Conservation (phyloP, 768 basidiomycete genomes). For the Boletus tylopilopsis region DNA sequence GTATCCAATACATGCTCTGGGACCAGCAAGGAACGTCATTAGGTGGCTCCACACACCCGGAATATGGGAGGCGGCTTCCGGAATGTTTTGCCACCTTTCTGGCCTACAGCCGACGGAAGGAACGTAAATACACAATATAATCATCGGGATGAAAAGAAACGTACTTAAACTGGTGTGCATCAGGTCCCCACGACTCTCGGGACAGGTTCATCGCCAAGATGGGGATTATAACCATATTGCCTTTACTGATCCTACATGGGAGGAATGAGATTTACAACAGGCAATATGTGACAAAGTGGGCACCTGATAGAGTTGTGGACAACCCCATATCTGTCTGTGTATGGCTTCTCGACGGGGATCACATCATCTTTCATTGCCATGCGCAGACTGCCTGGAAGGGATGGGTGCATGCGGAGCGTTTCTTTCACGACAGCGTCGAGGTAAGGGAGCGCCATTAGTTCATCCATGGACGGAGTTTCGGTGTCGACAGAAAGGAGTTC, state of each 20-base stretch:
- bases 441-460: slow-evolving; percentile 60
- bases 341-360: slow-evolving; percentile 45
- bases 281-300: neutral
- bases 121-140: neutral
- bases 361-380: slow-evolving; percentile 51
- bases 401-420: slow-evolving; percentile 47
- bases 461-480: slow-evolving; percentile 64
- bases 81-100: slow-evolving; percentile 56
- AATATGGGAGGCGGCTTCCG: slow-evolving; percentile 40
- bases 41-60: slow-evolving; percentile 62
- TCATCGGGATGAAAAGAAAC: slow-evolving; percentile 8
- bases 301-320: slow-evolving; percentile 39
- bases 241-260: slow-evolving; percentile 38
- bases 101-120: slow-evolving; percentile 48
- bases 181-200: slow-evolving; percentile 57
- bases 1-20: slow-evolving; percentile 65
- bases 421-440: slow-evolving; percentile 65
- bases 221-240: slow-evolving; percentile 46
- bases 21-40: slow-evolving; percentile 61
- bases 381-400: slow-evolving; percentile 42
- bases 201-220: slow-evolving; percentile 51
- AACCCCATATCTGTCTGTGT: slow-evolving; percentile 41
- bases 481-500: slow-evolving; percentile 51
- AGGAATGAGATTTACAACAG: neutral
- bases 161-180: slow-evolving; percentile 57